phyloP scores from a whole-genome alignment of 2,329 filamentous ascomycete species.

The Xylariomycetidae sp. region DNA sequence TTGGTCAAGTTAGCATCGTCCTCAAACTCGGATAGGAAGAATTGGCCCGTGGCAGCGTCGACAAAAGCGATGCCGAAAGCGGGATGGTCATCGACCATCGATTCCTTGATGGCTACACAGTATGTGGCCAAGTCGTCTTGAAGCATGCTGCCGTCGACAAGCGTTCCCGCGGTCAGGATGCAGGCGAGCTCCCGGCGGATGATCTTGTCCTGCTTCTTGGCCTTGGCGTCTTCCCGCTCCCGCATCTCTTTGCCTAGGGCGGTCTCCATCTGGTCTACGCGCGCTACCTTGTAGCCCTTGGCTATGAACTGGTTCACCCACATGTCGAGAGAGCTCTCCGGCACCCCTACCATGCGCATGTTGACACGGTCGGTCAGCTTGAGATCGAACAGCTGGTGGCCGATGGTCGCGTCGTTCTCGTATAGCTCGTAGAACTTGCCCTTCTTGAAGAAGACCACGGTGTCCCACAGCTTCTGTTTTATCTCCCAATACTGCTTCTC shows the following conservation, averaged over 20 bases:
- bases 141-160: conserved; percentile 94
- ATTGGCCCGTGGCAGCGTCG: conserved; percentile 92
- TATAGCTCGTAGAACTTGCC: conserved; percentile 99
- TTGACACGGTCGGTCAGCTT: conserved; percentile 98
- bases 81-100: conserved; percentile 66
- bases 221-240: conserved; percentile 69
- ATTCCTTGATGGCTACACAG: conserved; percentile 91
- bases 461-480: conserved; percentile 96
- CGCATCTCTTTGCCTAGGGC: conserved; percentile 97
- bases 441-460: conserved; percentile 99
- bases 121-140: conserved; percentile 97
- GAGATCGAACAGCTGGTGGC: conserved; percentile 93
- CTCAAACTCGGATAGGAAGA: conserved; percentile 85
- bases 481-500: conserved; percentile 99
- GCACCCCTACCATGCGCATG: conserved; percentile 99
- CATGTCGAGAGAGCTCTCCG: conserved; percentile 88
- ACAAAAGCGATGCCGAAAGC: conserved; percentile 91
- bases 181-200: conserved; percentile 88
- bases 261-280: conserved; percentile 95
- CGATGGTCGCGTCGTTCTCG: conserved; percentile 94
- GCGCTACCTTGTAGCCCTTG: conserved; percentile 94
- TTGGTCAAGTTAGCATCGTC: conserved; percentile 93
- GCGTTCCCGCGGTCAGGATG: conserved; percentile 84
- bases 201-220: conserved; percentile 80
- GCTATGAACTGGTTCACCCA: conserved; percentile 99